Evolutionary conservation across 139 green algal species (phyloP).

Genomic region (Ettlia oleoabundans): DNA sequence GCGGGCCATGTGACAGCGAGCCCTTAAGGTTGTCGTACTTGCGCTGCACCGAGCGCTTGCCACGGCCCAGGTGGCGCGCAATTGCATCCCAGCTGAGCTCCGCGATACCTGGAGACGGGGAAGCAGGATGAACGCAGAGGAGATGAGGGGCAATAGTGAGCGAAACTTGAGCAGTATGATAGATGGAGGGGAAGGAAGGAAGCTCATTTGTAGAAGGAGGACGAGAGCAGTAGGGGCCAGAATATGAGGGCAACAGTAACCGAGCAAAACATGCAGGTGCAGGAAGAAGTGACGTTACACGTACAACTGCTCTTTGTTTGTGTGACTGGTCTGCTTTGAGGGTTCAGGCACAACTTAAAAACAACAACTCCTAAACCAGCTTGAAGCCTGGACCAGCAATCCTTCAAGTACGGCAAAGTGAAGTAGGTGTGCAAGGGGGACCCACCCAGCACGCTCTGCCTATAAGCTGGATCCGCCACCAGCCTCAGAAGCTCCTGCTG

Average conservation of each 20-base stretch:
- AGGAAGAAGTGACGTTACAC: too few species aligned
- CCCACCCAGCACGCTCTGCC: slow-evolving; percentile 38
- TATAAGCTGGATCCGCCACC: slow-evolving; percentile 25
- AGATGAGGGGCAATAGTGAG: neutral
- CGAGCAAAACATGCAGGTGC: too few species aligned
- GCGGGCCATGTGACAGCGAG: slow-evolving; percentile 2
- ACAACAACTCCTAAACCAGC: too few species aligned
- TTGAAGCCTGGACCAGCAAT: too few species aligned
- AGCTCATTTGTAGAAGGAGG: too few species aligned
- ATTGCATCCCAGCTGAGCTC: slow-evolving; percentile 52
- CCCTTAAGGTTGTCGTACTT: slow-evolving; percentile 58
- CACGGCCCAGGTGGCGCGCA: slow-evolving; percentile 49
- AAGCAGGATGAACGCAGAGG: neutral
- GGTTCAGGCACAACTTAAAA: too few species aligned
- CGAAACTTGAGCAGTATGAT: too few species aligned
- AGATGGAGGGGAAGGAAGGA: too few species aligned
- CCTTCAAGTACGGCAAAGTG: neutral
- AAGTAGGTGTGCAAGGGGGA: neutral
- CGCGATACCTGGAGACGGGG: neutral
- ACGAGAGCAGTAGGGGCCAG: too few species aligned
- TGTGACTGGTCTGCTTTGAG: too few species aligned
- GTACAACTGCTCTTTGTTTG: too few species aligned
- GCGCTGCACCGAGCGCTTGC: slow-evolving; percentile 47
- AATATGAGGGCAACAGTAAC: too few species aligned
- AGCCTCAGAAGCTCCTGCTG: slow-evolving; percentile 47